A percentile compares a stretch with the other conserved stretches of the same genome.
Evolutionary conservation across 2,329 filamentous ascomycete species (phyloP).

Genomic region (Drechmeria coniospora): DNA sequence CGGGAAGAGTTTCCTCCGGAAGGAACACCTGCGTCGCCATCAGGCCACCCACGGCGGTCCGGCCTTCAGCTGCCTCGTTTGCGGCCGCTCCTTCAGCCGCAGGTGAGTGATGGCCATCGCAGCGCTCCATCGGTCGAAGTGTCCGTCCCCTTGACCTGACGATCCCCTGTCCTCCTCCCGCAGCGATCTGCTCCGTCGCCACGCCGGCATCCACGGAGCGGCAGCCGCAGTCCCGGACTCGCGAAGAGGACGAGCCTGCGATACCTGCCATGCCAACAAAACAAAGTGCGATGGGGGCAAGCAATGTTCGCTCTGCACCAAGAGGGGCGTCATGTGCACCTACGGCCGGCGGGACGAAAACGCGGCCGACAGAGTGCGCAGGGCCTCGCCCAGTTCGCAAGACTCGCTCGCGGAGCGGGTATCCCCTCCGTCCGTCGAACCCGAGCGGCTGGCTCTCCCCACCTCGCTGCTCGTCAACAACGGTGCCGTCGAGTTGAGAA

Average conservation of each 20-base stretch:
- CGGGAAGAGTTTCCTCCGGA: slow-evolving; percentile 23
- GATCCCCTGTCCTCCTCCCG: not conserved
- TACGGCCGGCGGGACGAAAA: slow-evolving; percentile 13
- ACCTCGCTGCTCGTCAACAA: not conserved
- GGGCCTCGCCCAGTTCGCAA: not conserved
- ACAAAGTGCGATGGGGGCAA: slow-evolving; percentile 26
- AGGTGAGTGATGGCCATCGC: no score
- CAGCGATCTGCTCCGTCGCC: slow-evolving; percentile 23
- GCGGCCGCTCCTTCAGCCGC: slow-evolving; percentile 22
- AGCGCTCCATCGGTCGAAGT: no score
- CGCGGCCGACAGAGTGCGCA: not conserved
- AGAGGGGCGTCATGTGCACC: slow-evolving; percentile 21
- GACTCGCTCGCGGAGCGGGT: not conserved
- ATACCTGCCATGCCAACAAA: slow-evolving; percentile 28
- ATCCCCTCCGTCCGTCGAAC: slow-evolving; percentile 1
- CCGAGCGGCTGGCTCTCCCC: not conserved
- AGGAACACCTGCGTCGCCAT: slow-evolving; percentile 23
- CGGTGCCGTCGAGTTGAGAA: no score
- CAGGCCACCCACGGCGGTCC: slow-evolving; percentile 22
- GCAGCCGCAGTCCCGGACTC: slow-evolving; percentile 13
- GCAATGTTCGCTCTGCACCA: slow-evolving; percentile 23
- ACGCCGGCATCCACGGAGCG: slow-evolving; percentile 18
- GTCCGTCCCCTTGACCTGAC: no score
- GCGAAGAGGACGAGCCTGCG: slow-evolving; percentile 23
- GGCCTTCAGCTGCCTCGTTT: slow-evolving; percentile 19